Percentiles rank a stretch among this genome's conserved stretches.
Evolutionary conservation across 2,329 filamentous ascomycete species (phyloP).

Genomic region (Calycina marina): DNA sequence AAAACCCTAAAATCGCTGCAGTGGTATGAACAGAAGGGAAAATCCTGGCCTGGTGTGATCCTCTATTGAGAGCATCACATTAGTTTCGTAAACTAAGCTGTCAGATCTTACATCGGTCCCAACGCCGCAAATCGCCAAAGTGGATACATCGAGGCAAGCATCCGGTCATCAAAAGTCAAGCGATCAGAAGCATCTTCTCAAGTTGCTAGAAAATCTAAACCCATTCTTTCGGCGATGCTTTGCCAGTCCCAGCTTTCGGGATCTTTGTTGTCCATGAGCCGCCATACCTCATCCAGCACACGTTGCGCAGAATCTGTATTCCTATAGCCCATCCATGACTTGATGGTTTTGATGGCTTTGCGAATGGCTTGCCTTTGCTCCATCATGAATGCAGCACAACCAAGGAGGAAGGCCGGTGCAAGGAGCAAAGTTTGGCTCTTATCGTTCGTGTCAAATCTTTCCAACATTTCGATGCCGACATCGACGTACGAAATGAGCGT

Average conservation of each 20-base stretch:
- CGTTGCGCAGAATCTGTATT: slow-evolving; percentile 40
- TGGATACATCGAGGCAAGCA: neutral
- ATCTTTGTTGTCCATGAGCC: slow-evolving; percentile 40
- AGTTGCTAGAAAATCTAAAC: slow-evolving; percentile 36
- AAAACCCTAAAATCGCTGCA: too few species aligned
- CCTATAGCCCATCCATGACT: slow-evolving; percentile 43
- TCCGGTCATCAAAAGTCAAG: too few species aligned
- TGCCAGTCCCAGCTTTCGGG: slow-evolving; percentile 53
- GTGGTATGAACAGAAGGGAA: too few species aligned
- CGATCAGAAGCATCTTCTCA: slow-evolving; percentile 10
- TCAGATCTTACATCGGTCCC: too few species aligned
- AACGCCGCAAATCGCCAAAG: too few species aligned
- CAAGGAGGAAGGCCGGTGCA: slow-evolving; percentile 45
- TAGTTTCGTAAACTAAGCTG: too few species aligned
- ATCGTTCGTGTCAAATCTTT: slow-evolving; percentile 40
- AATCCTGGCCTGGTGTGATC: too few species aligned
- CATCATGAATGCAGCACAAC: slow-evolving; percentile 41
- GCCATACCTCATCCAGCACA: slow-evolving; percentile 44
- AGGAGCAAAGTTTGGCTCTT: slow-evolving; percentile 44
- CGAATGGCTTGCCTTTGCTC: slow-evolving; percentile 37
- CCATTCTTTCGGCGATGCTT: slow-evolving; percentile 35
- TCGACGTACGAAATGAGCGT: slow-evolving; percentile 40
- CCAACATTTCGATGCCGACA: slow-evolving; percentile 38
- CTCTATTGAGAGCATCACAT: too few species aligned
- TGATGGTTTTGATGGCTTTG: slow-evolving; percentile 33